These are phyloP conservation scores for Salix purpurea DNA, from an alignment of 345 rosid genomes.

Conservation along the genomic window DNA sequence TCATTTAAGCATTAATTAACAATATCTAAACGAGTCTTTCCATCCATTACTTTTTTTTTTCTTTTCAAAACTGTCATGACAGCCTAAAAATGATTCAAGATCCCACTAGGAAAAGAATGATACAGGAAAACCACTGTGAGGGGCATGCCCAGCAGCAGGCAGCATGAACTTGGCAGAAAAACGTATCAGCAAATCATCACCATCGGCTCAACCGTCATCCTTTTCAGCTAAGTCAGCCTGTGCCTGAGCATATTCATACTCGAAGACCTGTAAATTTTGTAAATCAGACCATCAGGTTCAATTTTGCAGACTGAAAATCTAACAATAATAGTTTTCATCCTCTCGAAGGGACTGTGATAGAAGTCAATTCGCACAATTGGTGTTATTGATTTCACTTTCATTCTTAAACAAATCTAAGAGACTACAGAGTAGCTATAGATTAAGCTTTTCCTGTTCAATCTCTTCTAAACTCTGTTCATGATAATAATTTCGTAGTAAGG, in stretches of 20 bases:
- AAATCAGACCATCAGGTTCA: not conserved
- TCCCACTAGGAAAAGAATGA: constrained; percentile 15
- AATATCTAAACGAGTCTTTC: not conserved
- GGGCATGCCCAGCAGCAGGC: not conserved
- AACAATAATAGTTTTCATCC: not conserved
- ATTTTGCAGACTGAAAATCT: not conserved
- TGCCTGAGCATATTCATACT: constrained; percentile 21
- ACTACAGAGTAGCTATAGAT: not conserved
- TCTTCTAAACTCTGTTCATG: not conserved
- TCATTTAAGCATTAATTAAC: not conserved
- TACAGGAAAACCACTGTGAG: not conserved
- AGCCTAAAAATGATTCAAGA: constrained; percentile 12
- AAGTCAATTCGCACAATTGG: too few relatives aligned
- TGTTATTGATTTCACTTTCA: too few relatives aligned
- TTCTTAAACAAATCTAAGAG: not conserved
- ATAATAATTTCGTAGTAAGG: not conserved
- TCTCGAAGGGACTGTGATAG: too few relatives aligned
- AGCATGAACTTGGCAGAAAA: not conserved
- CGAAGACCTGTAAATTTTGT: not conserved
- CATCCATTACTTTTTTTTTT: constrained; percentile 6
- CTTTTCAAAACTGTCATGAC: not conserved
- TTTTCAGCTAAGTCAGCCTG: constrained; percentile 26
- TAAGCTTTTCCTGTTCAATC: not conserved
- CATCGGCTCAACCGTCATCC: constrained; percentile 26
- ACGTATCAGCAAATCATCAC: not conserved